Evolutionary conservation across 371 early-diverging fungal species (phyloP).

Genomic region (Cokeromyces recurvatus): DNA sequence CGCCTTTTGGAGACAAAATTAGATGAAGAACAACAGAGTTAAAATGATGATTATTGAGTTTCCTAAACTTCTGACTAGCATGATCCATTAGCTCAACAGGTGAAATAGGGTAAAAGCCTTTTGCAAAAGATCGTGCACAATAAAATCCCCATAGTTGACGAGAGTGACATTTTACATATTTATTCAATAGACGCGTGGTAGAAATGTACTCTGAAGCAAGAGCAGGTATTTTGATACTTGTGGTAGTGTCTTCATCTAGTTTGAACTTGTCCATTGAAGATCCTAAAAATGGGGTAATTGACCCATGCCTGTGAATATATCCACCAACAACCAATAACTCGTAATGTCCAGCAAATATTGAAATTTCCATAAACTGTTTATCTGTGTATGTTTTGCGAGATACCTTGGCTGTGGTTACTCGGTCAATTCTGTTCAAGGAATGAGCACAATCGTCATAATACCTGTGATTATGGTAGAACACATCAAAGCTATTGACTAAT

Average conservation of each 20-base stretch:
- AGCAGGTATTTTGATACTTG: neutral
- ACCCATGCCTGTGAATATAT: neutral
- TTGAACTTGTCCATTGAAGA: neutral
- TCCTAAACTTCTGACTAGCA: neutral
- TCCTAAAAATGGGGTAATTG: slow-evolving; percentile 1
- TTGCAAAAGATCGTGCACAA: neutral
- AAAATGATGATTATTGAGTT: neutral
- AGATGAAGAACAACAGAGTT: neutral
- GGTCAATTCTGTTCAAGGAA: neutral
- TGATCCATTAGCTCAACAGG: neutral
- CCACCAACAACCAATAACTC: slow-evolving; percentile 1
- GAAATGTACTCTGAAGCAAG: neutral
- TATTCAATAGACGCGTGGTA: neutral
- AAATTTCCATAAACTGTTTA: neutral
- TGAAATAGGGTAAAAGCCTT: neutral
- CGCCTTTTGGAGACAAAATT: slow-evolving; percentile 1
- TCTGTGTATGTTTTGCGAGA: slow-evolving; percentile 2
- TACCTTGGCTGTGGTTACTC: slow-evolving; percentile 1
- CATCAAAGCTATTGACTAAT: neutral
- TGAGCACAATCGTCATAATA: neutral
- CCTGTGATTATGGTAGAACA: neutral
- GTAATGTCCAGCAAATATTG: slow-evolving; percentile 1
- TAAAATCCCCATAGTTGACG: slow-evolving; percentile 1
- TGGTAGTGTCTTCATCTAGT: neutral
- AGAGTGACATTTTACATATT: neutral